Base-by-base conservation (phyloP, 73 alveolate species). In the Paramecium sexaurelia region DNA sequence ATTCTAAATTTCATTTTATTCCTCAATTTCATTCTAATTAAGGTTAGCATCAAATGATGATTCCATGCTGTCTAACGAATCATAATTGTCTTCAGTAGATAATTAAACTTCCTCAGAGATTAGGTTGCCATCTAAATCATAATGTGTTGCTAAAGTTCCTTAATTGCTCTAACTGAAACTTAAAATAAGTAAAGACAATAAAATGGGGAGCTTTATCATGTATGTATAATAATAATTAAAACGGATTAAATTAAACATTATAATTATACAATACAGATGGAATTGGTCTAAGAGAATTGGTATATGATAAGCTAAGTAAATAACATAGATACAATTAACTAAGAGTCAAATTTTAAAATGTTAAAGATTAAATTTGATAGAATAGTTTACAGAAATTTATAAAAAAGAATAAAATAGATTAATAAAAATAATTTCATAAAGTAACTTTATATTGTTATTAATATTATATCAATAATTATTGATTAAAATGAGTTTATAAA, bases 81-180 rank as follows among this genome's bases (percentile, higher is more conserved):
- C 6, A 20, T 51, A 51, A 51, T 36, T 66, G 9, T 73, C 67
- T 73, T 73, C 87, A n/a, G 33, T 73, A 27, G 57, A 32, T 24
- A 8, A 13, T 73, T 73, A 37, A 13, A 73, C 55, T 73, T 73
- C 87, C 15, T 73, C 87, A n/a, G 87, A 33, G 43, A 73, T 73
- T 15, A 73, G 13, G 35, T 73, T 73, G 17, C 87, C 87, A 39
- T 73, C 87, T 32, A 73, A 36, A 39, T 73, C 87, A 36, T 73
- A 73, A 37, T 73, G 87, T 0, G 87, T 73, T 35, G 43, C 87
- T 11, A 73, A 3, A 36, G 87, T 61, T 61, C 83, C 87, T 51
- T 51, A 51, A 1, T 2, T 51, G 67, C 32, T 51, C 67, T 51
- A 51, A 3, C 67, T 20, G 7, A 51, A 51, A 8, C 32, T 17